Conservation (phyloP, 108 stramenopile species). For the Fragilaria crotonensis region DNA sequence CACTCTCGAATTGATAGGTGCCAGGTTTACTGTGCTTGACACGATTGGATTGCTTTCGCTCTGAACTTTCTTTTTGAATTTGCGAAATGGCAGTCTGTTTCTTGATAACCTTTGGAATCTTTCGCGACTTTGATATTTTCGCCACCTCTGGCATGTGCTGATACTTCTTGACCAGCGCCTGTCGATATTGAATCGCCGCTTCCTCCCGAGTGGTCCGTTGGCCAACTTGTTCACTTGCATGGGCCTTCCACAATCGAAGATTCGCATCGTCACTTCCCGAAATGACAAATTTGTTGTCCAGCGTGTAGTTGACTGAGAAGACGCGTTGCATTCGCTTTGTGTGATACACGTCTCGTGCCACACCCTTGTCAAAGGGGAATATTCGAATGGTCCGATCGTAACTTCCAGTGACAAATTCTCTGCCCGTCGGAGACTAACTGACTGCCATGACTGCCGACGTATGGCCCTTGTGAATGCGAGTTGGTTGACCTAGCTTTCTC, state of each 20-base stretch:
- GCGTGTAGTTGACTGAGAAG: constrained; percentile 89
- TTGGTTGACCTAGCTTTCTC: constrained; percentile 81
- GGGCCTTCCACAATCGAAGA: constrained; percentile 95
- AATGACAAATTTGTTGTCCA: constrained; percentile 90
- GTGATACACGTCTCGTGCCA: constrained; percentile 89
- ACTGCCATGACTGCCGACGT: constrained; percentile 93
- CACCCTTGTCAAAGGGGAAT: constrained; percentile 53
- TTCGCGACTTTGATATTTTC: constrained; percentile 76
- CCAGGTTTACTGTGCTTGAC: constrained; percentile 80
- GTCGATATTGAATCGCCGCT: constrained; percentile 72
- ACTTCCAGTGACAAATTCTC: constrained; percentile 91
- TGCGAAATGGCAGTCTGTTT: constrained; percentile 77
- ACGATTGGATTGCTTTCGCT: constrained; percentile 84
- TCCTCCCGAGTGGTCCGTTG: constrained; percentile 83
- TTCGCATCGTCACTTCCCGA: constrained; percentile 97
- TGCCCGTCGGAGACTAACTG: constrained; percentile 93
- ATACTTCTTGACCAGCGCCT: constrained; percentile 82
- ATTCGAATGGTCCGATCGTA: constrained; percentile 96
- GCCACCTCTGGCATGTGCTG: constrained; percentile 90
- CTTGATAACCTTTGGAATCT: constrained; percentile 89
- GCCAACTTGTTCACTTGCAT: constrained; percentile 87
- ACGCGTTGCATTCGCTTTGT: constrained; percentile 99
- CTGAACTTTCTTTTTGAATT: constrained; percentile 86
- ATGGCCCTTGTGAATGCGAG: constrained; percentile 95
- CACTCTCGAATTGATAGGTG: constrained; percentile 46